phyloP scores from a whole-genome alignment of 306 rosid species.

The Cyclanthera cordifolia region DNA sequence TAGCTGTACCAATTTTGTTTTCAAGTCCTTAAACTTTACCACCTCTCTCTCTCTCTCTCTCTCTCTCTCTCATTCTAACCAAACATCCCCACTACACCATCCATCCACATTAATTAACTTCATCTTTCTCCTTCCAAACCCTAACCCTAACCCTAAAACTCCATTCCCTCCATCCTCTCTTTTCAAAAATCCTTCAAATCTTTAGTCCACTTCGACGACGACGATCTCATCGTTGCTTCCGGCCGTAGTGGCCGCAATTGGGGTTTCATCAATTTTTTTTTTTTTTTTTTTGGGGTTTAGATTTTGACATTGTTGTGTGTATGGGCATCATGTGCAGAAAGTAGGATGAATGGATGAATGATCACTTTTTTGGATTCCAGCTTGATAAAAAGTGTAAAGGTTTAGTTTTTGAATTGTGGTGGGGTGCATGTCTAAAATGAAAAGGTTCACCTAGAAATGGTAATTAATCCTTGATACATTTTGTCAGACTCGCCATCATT shows the following conservation, averaged over 20 bases:
- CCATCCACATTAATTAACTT: too few species aligned
- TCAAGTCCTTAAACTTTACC: constrained; percentile 68
- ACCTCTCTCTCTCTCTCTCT: too few species aligned
- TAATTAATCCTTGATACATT: neutral
- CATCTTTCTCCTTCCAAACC: neutral
- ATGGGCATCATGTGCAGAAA: constrained; percentile 12
- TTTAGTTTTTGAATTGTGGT: constrained; percentile 1
- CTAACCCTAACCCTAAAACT: constrained; percentile 3
- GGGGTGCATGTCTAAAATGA: neutral
- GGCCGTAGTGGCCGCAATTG: too few species aligned
- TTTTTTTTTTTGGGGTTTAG: neutral
- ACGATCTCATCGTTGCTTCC: neutral
- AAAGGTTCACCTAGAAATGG: constrained; percentile 3
- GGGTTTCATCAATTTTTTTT: neutral
- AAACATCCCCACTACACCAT: constrained; percentile 52
- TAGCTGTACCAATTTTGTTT: constrained; percentile 70
- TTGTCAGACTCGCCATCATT: constrained; percentile 7
- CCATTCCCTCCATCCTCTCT: neutral
- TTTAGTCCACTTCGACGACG: neutral
- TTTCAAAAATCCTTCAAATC: neutral
- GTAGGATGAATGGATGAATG: constrained; percentile 1
- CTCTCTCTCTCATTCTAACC: constrained; percentile 20
- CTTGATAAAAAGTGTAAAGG: constrained; percentile 1
- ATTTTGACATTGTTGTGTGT: neutral
- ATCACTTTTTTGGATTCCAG: neutral